Evolutionary conservation across 1,284 basidiomycete genomes (phyloP).

Genomic region (Clitocybe nebularis): DNA sequence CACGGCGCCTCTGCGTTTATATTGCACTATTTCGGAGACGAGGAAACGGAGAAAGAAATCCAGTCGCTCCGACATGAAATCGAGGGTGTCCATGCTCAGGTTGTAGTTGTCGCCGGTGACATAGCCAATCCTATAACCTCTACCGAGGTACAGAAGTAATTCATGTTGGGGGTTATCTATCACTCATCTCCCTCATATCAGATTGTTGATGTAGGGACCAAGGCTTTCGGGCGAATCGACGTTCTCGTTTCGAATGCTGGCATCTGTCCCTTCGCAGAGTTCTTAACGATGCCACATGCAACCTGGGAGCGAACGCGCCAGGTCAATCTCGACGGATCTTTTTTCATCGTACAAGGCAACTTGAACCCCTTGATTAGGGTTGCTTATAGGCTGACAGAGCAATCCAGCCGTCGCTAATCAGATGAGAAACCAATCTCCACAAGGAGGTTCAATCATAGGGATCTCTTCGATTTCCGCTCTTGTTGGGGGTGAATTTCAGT

Average conservation of each 20-base stretch:
- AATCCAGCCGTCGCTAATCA: slow-evolving; percentile 66
- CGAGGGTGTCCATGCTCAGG: slow-evolving; percentile 25
- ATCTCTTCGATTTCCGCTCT: slow-evolving; percentile 77
- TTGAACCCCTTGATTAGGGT: neutral
- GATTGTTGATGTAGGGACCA: slow-evolving; percentile 59
- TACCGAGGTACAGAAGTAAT: slow-evolving; percentile 36
- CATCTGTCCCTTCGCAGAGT: slow-evolving; percentile 79
- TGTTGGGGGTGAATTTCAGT: slow-evolving; percentile 74
- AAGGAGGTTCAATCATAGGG: slow-evolving; percentile 74
- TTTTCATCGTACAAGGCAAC: slow-evolving; percentile 69
- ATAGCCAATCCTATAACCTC: slow-evolving; percentile 64
- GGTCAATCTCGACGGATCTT: slow-evolving; percentile 78
- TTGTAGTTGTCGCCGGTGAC: slow-evolving; percentile 55
- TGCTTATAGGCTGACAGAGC: neutral
- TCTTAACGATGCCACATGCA: slow-evolving; percentile 70
- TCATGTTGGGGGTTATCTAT: neutral
- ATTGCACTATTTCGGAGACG: slow-evolving; percentile 69
- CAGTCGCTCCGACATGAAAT: slow-evolving; percentile 43
- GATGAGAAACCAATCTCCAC: slow-evolving; percentile 68
- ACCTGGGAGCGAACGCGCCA: slow-evolving; percentile 69
- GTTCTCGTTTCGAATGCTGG: slow-evolving; percentile 68
- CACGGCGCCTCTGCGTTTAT: slow-evolving; percentile 69
- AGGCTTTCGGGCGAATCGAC: slow-evolving; percentile 66
- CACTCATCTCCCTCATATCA: slow-evolving; percentile 21
- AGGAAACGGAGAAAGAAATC: slow-evolving; percentile 51